These are phyloP conservation scores for Limnanthes douglasii DNA, from an alignment of 345 rosid genomes.

Conservation along the genomic window DNA sequence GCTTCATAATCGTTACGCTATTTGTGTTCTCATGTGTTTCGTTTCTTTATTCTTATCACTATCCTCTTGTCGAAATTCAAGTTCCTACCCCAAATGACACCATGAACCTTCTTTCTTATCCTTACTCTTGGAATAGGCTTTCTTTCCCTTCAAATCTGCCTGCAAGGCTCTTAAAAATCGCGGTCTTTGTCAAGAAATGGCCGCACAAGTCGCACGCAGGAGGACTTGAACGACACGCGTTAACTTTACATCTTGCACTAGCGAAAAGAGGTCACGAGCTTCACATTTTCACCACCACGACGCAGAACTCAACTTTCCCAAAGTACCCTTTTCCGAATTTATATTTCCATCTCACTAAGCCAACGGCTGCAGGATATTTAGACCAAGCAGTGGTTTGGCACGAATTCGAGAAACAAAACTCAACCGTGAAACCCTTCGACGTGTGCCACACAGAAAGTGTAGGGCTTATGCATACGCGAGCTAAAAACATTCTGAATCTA, in stretches of 20 bases:
- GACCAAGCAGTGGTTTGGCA: conserved; percentile 61
- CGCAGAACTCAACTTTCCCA: conserved; percentile 33
- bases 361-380: conserved; percentile 62
- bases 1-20: conserved; percentile 24
- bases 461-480: conserved; percentile 71
- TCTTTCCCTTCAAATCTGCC: conserved; percentile 26
- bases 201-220: conserved; percentile 72
- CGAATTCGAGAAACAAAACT: conserved; percentile 42
- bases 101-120: conserved; percentile 39
- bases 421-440: conserved; percentile 58
- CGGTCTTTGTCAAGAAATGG: conserved; percentile 85
- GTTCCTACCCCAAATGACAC: conserved; percentile 16
- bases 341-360: conserved; percentile 57
- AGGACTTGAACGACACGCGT: conserved; percentile 81
- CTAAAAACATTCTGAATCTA: conserved; percentile 40
- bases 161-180: conserved; percentile 42
- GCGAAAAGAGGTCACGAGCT: conserved; percentile 79
- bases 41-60: conserved; percentile 32
- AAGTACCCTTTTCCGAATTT: conserved; percentile 27
- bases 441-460: conserved; percentile 84
- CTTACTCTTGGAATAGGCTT: conserved; percentile 71
- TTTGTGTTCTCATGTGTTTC: conserved; percentile 41
- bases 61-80: conserved; percentile 11
- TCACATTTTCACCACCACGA: conserved; percentile 66
- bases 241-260: conserved; percentile 71